A percentile compares a stretch with the other conserved stretches of the same genome.
Conservation (phyloP, 2,329 filamentous ascomycete genomes). For the Calonectria montana region DNA sequence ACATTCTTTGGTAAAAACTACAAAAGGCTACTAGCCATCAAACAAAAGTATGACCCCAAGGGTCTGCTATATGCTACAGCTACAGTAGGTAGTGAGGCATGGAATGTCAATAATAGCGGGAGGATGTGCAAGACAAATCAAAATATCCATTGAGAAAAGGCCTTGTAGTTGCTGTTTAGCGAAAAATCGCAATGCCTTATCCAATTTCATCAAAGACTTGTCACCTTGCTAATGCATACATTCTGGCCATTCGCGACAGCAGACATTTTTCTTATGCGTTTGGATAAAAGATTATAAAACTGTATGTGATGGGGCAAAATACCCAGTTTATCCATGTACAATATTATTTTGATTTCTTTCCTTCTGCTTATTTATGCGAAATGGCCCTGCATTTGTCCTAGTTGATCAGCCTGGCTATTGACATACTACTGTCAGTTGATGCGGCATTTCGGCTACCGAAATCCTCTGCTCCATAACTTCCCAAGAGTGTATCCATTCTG, state of each 20-base stretch:
- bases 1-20: slow-evolving; percentile 62
- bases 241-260: too few relatives aligned
- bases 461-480: neutral
- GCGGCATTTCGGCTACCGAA: neutral
- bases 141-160: too few relatives aligned
- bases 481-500: neutral
- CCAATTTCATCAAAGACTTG: too few relatives aligned
- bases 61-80: slow-evolving; percentile 59
- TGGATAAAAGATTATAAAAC: too few relatives aligned
- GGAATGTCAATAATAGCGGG: slow-evolving; percentile 43
- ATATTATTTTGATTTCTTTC: too few relatives aligned
- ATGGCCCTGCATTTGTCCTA: neutral
- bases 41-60: slow-evolving; percentile 61
- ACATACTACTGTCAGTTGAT: neutral
- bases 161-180: too few relatives aligned
- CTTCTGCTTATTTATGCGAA: too few relatives aligned
- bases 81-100: slow-evolving; percentile 65
- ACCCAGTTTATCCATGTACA: too few relatives aligned
- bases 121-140: slow-evolving; percentile 23
- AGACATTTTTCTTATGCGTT: too few relatives aligned
- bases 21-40: slow-evolving; percentile 53
- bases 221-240: too few relatives aligned
- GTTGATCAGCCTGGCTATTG: neutral
- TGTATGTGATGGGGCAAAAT: too few relatives aligned
- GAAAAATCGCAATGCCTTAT: too few relatives aligned